These are phyloP conservation scores for Aspergillus luchuensis DNA, from an alignment of 2,329 filamentous ascomycete genomes.

Conservation along the genomic window DNA sequence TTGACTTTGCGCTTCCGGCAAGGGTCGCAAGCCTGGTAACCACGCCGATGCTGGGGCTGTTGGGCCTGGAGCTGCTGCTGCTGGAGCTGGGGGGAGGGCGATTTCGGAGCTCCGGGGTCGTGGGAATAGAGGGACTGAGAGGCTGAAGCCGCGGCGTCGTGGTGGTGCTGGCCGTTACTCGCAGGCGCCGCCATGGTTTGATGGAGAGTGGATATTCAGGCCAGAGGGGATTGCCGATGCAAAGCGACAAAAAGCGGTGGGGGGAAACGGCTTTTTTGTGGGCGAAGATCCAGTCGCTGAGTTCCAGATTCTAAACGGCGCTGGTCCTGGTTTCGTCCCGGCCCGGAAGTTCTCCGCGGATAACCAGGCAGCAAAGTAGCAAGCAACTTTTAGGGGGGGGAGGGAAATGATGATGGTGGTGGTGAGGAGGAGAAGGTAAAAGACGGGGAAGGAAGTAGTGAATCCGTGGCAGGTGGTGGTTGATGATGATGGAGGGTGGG, in stretches of 20 bases:
- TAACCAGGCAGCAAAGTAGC: background rate
- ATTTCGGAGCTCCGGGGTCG: conserved; percentile 27
- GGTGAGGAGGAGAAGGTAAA: background rate
- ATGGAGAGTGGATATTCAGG: conserved; percentile 17
- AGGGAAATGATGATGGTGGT: background rate
- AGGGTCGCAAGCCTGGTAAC: conserved; percentile 53
- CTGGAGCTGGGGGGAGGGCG: conserved; percentile 30
- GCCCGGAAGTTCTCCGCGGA: background rate
- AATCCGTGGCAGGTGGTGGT: background rate
- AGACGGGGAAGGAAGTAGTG: background rate
- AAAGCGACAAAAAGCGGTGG: conserved; percentile 45
- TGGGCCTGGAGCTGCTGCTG: conserved; percentile 9
- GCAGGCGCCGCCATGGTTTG: conserved; percentile 22
- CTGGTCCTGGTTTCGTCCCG: background rate
- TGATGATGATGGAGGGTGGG: background rate
- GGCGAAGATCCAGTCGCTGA: background rate
- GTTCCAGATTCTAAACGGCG: background rate
- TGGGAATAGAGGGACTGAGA: conserved; percentile 22
- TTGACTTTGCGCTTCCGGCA: conserved; percentile 54
- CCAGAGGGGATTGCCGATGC: conserved; percentile 34
- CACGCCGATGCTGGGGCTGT: conserved; percentile 45
- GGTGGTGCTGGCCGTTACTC: conserved; percentile 15
- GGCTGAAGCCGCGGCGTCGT: background rate
- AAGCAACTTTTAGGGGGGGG: background rate
- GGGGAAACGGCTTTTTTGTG: conserved; percentile 14